Conservation (phyloP, 305 asterid species). For the Ilex paraguariensis region DNA sequence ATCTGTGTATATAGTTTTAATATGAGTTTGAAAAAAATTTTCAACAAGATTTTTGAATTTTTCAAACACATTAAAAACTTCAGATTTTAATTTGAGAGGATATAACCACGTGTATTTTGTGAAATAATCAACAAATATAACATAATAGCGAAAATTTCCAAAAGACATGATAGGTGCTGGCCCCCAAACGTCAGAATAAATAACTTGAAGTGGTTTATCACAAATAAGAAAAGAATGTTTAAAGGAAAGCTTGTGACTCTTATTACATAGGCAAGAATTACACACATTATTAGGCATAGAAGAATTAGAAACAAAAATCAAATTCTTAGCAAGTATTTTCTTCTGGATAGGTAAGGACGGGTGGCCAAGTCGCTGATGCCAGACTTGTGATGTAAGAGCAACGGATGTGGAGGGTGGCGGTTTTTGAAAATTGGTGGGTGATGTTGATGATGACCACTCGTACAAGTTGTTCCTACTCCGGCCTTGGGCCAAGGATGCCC, state of each 20-base stretch:
- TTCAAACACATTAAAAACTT: background rate
- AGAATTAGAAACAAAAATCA: background rate
- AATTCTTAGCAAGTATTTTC: background rate
- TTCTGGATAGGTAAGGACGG: background rate
- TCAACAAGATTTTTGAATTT: background rate
- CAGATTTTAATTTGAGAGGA: background rate
- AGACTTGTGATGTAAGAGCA: background rate
- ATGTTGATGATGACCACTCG: background rate
- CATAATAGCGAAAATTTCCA: background rate
- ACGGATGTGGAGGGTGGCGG: background rate
- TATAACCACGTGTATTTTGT: background rate
- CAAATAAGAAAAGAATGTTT: background rate
- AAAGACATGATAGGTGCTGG: too few relatives aligned
- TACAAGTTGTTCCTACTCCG: background rate
- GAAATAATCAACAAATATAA: slow-evolving; percentile 1
- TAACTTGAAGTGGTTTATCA: background rate
- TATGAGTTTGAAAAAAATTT: background rate
- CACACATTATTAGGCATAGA: background rate
- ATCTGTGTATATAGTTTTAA: background rate
- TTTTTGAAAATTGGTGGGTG: background rate
- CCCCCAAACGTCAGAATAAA: background rate
- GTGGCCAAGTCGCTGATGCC: background rate
- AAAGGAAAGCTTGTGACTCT: background rate
- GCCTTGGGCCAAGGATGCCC: background rate
- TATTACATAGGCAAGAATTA: background rate